Percentiles rank a stretch among this genome's conserved stretches.
Evolutionary conservation across 2,329 filamentous ascomycete species (phyloP).

Genomic region (Rachicladosporium sp.): DNA sequence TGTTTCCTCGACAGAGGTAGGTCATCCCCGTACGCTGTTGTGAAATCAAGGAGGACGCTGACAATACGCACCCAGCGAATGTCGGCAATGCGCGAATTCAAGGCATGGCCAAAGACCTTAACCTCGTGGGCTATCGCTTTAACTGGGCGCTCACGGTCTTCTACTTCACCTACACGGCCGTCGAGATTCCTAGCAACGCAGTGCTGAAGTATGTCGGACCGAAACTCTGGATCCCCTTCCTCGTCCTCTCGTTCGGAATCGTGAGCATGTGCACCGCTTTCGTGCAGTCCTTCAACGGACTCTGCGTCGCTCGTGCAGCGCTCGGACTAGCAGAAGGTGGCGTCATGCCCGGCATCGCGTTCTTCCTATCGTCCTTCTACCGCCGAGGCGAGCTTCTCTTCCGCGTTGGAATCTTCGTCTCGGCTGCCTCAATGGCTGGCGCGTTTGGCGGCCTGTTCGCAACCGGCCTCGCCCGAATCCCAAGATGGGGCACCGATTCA

Average conservation of each 20-base stretch:
- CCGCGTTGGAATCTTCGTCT: slow-evolving; percentile 14
- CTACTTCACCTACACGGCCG: slow-evolving; percentile 27
- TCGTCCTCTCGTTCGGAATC: slow-evolving; percentile 44
- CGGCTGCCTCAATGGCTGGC: slow-evolving; percentile 27
- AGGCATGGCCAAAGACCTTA: slow-evolving; percentile 31
- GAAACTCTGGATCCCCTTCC: slow-evolving; percentile 32
- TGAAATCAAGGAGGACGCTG: no score
- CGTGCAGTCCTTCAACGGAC: slow-evolving; percentile 7
- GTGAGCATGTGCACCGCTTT: slow-evolving; percentile 31
- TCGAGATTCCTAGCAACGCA: slow-evolving; percentile 27
- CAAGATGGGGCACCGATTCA: slow-evolving; percentile 36
- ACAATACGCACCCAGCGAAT: slow-evolving; percentile 1
- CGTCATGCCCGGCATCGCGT: slow-evolving; percentile 37
- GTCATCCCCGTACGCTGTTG: no score
- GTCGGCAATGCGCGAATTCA: slow-evolving; percentile 17
- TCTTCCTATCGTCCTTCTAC: slow-evolving; percentile 15
- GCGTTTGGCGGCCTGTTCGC: slow-evolving; percentile 14
- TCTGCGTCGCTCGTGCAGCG: slow-evolving; percentile 33
- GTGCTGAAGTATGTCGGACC: slow-evolving; percentile 31
- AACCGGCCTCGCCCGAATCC: slow-evolving; percentile 34
- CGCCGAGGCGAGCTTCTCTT: slow-evolving; percentile 13
- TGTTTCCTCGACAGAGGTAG: slow-evolving; percentile 43
- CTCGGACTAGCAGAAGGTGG: slow-evolving; percentile 63
- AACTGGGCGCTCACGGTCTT: slow-evolving; percentile 27
- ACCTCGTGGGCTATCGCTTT: slow-evolving; percentile 19